A percentile compares a stretch with the other conserved stretches of the same genome.
These are phyloP conservation scores for Mortierella sp. DNA, from an alignment of 371 early-diverging fungal species.

Conservation along the genomic window DNA sequence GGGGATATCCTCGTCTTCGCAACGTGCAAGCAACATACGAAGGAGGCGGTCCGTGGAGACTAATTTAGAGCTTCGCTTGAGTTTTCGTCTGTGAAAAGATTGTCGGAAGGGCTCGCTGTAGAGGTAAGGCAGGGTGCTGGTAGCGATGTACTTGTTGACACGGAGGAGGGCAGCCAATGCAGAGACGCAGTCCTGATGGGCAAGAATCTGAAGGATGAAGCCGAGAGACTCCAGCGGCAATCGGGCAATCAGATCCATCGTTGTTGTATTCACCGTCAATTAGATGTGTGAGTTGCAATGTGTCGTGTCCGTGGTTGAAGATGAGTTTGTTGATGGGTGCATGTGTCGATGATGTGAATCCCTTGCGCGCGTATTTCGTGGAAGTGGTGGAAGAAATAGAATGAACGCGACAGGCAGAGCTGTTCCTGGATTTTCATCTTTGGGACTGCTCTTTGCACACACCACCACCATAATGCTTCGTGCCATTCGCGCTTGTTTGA, in stretches of 20 bases:
- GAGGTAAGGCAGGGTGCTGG: slow-evolving; percentile 10
- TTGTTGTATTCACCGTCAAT: not conserved
- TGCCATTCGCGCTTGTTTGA: too few species aligned
- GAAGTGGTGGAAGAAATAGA: not conserved
- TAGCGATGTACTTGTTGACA: not conserved
- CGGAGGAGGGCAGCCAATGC: not conserved
- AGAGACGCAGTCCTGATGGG: not conserved
- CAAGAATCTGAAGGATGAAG: not conserved
- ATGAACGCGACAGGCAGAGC: too few species aligned
- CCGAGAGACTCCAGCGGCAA: not conserved
- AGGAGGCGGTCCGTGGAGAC: not conserved
- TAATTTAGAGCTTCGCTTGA: not conserved
- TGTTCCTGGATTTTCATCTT: too few species aligned
- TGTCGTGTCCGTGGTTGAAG: not conserved
- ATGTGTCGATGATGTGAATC: not conserved
- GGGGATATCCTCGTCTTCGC: not conserved
- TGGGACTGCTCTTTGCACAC: too few species aligned
- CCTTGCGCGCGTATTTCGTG: not conserved
- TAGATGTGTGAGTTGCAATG: not conserved
- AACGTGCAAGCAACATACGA: not conserved
- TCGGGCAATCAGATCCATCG: not conserved
- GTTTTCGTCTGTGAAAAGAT: not conserved
- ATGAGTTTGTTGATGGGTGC: not conserved
- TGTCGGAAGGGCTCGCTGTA: not conserved
- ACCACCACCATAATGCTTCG: too few species aligned